Percentiles rank a stretch among this genome's conserved stretches.
Evolutionary conservation across 2,329 filamentous ascomycete genomes (phyloP).

Genomic region (Aspergillus udagawae): DNA sequence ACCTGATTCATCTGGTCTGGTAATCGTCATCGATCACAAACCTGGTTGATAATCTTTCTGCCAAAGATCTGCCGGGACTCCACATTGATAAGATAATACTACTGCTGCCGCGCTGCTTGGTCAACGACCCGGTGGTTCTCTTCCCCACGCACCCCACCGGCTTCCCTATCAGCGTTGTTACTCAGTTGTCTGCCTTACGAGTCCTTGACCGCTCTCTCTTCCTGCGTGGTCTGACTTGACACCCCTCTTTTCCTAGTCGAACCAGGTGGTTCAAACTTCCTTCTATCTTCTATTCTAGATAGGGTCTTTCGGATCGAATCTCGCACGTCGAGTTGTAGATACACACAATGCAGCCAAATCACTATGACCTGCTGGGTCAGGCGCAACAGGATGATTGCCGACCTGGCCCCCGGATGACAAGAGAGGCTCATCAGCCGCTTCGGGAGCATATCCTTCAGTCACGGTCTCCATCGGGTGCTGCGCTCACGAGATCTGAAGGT

Average conservation of each 20-base stretch:
- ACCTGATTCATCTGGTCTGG: background rate
- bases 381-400: conserved; percentile 27
- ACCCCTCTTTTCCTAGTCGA: background rate
- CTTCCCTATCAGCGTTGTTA: background rate
- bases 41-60: background rate
- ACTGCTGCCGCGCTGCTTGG: background rate
- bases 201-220: background rate
- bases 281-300: background rate
- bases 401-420: conserved; percentile 30
- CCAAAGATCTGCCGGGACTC: background rate
- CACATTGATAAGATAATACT: background rate
- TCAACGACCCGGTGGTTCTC: background rate
- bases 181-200: no score
- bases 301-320: background rate
- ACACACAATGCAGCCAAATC: conserved; percentile 36
- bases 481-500: conserved; percentile 43
- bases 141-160: background rate
- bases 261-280: background rate
- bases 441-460: conserved; percentile 31
- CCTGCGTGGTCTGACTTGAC: background rate
- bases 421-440: conserved; percentile 28
- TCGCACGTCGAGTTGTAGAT: background rate
- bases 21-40: background rate
- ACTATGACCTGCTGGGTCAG: conserved; percentile 37
- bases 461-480: conserved; percentile 31